Percentiles rank a stretch among this genome's conserved stretches.
phyloP scores from a whole-genome alignment of 1,284 basidiomycete species.

The Cerrena zonata region DNA sequence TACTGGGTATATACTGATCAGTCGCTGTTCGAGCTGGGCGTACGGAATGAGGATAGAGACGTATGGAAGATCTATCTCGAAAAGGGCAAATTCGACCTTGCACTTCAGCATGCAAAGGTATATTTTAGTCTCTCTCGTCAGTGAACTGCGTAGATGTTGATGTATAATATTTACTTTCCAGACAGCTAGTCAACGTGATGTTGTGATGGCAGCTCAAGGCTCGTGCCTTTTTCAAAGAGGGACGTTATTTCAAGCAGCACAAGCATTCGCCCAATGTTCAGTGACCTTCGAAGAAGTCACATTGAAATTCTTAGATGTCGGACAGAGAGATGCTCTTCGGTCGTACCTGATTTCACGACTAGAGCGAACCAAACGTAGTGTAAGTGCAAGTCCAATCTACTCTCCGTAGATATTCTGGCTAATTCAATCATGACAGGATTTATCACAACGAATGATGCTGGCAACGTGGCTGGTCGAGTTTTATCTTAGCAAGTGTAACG shows the following conservation, averaged over 20 bases:
- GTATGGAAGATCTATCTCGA: slow-evolving; percentile 91
- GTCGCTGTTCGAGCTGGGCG: slow-evolving; percentile 84
- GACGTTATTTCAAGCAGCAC: slow-evolving; percentile 86
- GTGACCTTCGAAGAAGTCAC: slow-evolving; percentile 90
- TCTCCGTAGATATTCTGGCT: background rate
- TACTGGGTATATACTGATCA: slow-evolving; percentile 93
- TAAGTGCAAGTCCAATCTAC: slow-evolving; percentile 31
- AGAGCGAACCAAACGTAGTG: slow-evolving; percentile 75
- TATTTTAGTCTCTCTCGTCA: slow-evolving; percentile 8
- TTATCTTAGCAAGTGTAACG: slow-evolving; percentile 93
- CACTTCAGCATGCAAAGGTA: slow-evolving; percentile 80
- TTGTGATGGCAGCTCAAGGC: slow-evolving; percentile 81
- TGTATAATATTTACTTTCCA: slow-evolving; percentile 27
- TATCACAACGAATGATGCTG: slow-evolving; percentile 94
- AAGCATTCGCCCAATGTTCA: slow-evolving; percentile 85
- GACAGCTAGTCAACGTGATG: slow-evolving; percentile 81
- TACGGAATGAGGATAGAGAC: slow-evolving; percentile 86
- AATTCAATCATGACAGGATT: slow-evolving; percentile 50
- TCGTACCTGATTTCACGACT: slow-evolving; percentile 87
- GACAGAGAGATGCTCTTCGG: slow-evolving; percentile 87
- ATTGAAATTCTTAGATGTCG: slow-evolving; percentile 83
- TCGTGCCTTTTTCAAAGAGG: slow-evolving; percentile 78
- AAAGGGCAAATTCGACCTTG: slow-evolving; percentile 71
- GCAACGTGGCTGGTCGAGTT: slow-evolving; percentile 99
- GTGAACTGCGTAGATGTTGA: background rate